Conservation (phyloP, 2,329 filamentous ascomycete genomes). For the Trichoderma hamatum region DNA sequence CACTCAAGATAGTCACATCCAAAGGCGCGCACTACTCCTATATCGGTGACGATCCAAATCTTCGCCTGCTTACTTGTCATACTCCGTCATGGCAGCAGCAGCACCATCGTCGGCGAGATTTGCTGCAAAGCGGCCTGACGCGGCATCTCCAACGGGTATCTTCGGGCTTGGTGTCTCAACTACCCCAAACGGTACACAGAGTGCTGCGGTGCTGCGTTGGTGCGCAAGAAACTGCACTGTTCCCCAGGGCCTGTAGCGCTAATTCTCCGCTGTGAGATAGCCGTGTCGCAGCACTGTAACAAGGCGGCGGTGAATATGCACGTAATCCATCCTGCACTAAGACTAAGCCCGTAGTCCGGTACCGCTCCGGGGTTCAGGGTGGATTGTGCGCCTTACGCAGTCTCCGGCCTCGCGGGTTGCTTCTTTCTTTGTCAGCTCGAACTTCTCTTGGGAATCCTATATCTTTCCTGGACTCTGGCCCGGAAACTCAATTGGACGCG, state of each 20-base stretch:
- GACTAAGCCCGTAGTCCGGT: conserved; percentile 27
- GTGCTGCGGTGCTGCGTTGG: background rate
- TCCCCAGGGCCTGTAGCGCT: background rate
- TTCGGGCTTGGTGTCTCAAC: background rate
- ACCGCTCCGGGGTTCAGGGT: conserved; percentile 21
- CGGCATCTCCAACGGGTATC: background rate
- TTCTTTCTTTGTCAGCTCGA: background rate
- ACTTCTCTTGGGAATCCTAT: background rate
- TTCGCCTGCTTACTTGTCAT: background rate
- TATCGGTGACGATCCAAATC: conserved; percentile 2
- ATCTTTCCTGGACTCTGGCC: background rate
- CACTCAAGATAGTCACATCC: background rate
- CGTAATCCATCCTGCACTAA: conserved; percentile 2
- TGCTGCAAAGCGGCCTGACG: conserved; percentile 1
- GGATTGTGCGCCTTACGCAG: background rate
- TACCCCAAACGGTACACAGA: background rate
- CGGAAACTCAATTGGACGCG: background rate
- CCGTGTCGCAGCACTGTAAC: background rate
- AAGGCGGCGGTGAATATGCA: background rate
- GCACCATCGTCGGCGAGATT: background rate
- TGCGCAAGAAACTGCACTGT: background rate
- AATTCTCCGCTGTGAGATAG: background rate
- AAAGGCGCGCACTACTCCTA: background rate
- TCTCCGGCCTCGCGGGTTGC: background rate
- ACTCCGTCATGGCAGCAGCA: background rate